A percentile compares a stretch with the other conserved stretches of the same genome.
Evolutionary conservation across 1,139 yeast species (phyloP).

Genomic region (Oligophagozyma castellii): DNA sequence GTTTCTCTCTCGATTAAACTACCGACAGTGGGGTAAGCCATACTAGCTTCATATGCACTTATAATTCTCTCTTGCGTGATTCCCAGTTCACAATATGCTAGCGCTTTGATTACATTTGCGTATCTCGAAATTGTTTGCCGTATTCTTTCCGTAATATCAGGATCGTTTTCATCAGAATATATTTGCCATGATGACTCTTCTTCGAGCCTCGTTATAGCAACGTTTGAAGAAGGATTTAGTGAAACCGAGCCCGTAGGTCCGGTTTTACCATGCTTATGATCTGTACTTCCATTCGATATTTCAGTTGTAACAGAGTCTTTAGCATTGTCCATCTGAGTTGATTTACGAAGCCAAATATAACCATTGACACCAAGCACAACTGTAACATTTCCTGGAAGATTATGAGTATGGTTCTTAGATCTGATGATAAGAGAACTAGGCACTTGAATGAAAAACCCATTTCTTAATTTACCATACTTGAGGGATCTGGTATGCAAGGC

Average conservation of each 20-base stretch:
- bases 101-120: conserved; percentile 67
- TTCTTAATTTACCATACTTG: conserved; percentile 87
- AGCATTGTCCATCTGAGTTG: conserved; percentile 29
- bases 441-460: conserved; percentile 70
- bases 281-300: conserved; percentile 20
- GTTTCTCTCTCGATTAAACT: conserved; percentile 60
- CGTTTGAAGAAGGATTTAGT: conserved; percentile 41
- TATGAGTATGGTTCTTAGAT: conserved; percentile 75
- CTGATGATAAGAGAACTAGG: conserved; percentile 75
- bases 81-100: conserved; percentile 73
- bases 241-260: conserved; percentile 31
- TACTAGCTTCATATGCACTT: conserved; percentile 80
- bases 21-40: conserved; percentile 63
- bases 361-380: conserved; percentile 91
- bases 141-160: conserved; percentile 39
- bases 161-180: conserved; percentile 80
- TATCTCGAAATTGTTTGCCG: conserved; percentile 74
- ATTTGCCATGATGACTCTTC: conserved; percentile 95
- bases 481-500: conserved; percentile 89
- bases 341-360: conserved; percentile 79
- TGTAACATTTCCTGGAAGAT: conserved; percentile 83
- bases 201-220: conserved; percentile 74
- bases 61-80: conserved; percentile 70
- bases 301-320: conserved; percentile 7
- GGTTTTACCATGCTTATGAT: conserved; percentile 29